Conservation (phyloP, 257 asterid species). For the Scutellaria barbata region DNA sequence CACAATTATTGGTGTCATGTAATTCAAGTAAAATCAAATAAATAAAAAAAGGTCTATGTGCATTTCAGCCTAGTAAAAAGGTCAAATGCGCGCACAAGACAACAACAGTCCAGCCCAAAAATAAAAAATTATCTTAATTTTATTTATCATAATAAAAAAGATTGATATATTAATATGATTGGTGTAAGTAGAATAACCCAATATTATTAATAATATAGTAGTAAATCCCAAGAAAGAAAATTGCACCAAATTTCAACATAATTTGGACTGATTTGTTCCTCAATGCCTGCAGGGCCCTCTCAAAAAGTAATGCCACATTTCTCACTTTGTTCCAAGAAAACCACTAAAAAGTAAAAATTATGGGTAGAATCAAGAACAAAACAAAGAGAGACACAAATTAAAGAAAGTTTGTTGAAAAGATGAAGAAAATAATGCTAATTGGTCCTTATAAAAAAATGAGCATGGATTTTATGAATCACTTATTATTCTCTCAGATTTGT, state of each 20-base stretch:
- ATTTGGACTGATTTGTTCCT: constrained; percentile 22
- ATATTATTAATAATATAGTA: not conserved
- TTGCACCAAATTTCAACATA: constrained; percentile 30
- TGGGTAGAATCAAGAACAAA: constrained; percentile 24
- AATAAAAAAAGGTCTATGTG: too few relatives aligned
- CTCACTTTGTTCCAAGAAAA: not conserved
- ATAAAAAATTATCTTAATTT: too few relatives aligned
- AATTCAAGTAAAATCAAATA: too few relatives aligned
- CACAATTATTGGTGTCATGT: too few relatives aligned
- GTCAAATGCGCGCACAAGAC: too few relatives aligned
- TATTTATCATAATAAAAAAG: too few relatives aligned
- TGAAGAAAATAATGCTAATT: constrained; percentile 9
- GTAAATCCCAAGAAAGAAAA: not conserved
- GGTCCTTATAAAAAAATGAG: constrained; percentile 38
- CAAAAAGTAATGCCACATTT: constrained; percentile 25
- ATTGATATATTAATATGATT: too few relatives aligned
- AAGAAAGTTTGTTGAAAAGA: not conserved
- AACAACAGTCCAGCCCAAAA: too few relatives aligned
- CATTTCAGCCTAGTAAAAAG: too few relatives aligned
- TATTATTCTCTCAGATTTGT: constrained; percentile 39
- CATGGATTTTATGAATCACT: constrained; percentile 29
- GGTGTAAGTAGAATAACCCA: too few relatives aligned
- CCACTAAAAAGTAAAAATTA: not conserved
- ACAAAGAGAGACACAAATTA: constrained; percentile 19
- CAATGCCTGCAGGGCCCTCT: constrained; percentile 10